Base-by-base conservation (phyloP, 176 grass and related monocot species). In the Luzula sylvatica region DNA sequence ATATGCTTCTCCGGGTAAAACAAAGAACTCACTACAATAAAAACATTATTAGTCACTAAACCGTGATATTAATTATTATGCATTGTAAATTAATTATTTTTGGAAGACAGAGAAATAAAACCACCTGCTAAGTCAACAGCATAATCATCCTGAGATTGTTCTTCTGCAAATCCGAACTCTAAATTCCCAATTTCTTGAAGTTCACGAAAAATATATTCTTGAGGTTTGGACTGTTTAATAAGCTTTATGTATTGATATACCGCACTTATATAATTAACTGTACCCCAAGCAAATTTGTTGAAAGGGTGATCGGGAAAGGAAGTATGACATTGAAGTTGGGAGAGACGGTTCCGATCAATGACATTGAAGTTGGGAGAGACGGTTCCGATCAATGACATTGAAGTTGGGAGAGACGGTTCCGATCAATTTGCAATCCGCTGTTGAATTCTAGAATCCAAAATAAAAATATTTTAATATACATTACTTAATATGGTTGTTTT, bases 221-320 rank as follows among this genome's bases (percentile, higher is more conserved):
- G 87, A 1, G 73, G 81, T 27, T 80, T 78, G 59, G 76, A 65
- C 66, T 86, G 72, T 46, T 63, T 62, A 65, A 93, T 58, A 57
- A 86, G 65, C 56, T 86, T 81, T 49, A 93, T 81, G 63, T 86
- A 93, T 38, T 93, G 77, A 82, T 81, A 81, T 47, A 86, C 73
- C 32, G 50, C 61, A 46, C 65, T 58, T 59, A 93, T 35, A 35
- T 35, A 35, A 35, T 35, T 7, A 41, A 78, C 21, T 70, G 72
- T 96, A 96, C 90, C 90, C 90, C 84, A 96, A 60, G 62, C 73
- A 56, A 96, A 96, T 86, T 82, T 76, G 72, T 96, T 96, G 66
- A 86, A 88, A 55, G 77, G 77, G 48, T 96, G 80, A 45, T 78
- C 67, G 14, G 73, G 58, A 68, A 67, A 68, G 29, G 80, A 86